Evolutionary conservation across 345 rosid genomes (phyloP).

Genomic region (Syzygium oleosum): DNA sequence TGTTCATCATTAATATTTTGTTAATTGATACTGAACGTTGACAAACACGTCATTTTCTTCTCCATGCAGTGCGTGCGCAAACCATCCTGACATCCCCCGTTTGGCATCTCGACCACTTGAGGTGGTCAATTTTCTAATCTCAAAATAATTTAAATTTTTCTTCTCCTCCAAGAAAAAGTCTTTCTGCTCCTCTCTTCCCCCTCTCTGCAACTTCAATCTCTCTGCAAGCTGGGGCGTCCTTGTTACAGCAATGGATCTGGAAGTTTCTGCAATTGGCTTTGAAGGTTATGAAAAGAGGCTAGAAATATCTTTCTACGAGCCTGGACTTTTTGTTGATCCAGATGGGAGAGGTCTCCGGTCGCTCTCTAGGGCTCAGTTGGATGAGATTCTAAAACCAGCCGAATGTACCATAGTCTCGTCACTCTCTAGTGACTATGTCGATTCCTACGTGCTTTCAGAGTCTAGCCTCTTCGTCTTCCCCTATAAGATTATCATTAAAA

Average conservation of each 20-base stretch:
- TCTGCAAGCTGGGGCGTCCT: not conserved
- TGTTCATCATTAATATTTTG: not conserved
- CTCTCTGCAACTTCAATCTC: constrained; percentile 1
- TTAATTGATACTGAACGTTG: not conserved
- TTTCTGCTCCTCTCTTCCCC: not conserved
- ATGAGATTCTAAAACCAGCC: constrained; percentile 58
- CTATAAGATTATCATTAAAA: constrained; percentile 76
- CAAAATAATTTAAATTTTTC: constrained; percentile 6
- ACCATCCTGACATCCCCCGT: constrained; percentile 47
- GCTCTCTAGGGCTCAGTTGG: constrained; percentile 52
- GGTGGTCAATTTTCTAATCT: constrained; percentile 19
- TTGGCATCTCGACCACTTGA: constrained; percentile 16
- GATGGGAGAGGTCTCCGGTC: constrained; percentile 54
- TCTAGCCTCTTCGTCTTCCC: constrained; percentile 78
- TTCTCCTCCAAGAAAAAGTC: constrained; percentile 3
- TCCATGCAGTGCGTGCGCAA: constrained; percentile 56
- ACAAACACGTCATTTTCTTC: not conserved
- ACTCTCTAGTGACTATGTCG: constrained; percentile 44
- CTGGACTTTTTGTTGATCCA: constrained; percentile 52
- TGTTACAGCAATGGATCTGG: constrained; percentile 18
- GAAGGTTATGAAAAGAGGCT: constrained; percentile 95
- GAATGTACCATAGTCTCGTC: constrained; percentile 74
- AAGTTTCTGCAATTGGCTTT: constrained; percentile 69
- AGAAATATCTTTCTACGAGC: constrained; percentile 53
- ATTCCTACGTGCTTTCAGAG: constrained; percentile 78